These are phyloP conservation scores for Sporothrix curviconia DNA, from an alignment of 2,329 filamentous ascomycete genomes.

Conservation along the genomic window DNA sequence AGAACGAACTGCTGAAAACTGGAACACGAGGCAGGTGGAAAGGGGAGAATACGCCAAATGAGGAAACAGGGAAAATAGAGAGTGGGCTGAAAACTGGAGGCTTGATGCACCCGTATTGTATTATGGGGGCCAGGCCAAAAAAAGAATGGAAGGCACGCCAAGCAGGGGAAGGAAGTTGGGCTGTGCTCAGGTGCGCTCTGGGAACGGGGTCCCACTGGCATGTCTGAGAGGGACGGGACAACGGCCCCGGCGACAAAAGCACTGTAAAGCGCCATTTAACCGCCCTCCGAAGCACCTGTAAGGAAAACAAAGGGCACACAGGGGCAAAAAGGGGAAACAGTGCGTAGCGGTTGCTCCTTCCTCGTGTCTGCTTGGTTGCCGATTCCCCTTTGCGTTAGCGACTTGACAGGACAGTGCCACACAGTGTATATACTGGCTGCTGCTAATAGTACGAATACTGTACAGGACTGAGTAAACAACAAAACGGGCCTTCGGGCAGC, in stretches of 20 bases:
- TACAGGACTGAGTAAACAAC: not conserved
- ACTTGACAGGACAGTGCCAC: not conserved
- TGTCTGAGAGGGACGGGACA: slow-evolving; percentile 7
- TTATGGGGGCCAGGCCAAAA: slow-evolving; percentile 8
- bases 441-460: too few species aligned
- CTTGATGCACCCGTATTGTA: slow-evolving; percentile 1
- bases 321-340: slow-evolving; percentile 6
- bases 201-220: slow-evolving; percentile 1
- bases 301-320: slow-evolving; percentile 2
- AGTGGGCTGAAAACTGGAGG: not conserved
- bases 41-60: slow-evolving; percentile 9
- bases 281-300: not conserved
- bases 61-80: slow-evolving; percentile 9
- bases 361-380: slow-evolving; percentile 1
- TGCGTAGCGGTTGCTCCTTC: not conserved
- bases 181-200: not conserved
- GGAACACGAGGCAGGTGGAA: slow-evolving; percentile 13
- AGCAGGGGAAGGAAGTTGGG: not conserved
- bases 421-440: not conserved
- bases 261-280: not conserved
- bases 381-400: slow-evolving; percentile 1
- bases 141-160: slow-evolving; percentile 6
- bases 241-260: not conserved
- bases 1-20: not conserved
- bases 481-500: too few species aligned